Percentiles rank a stretch among this genome's conserved stretches.
phyloP scores from a whole-genome alignment of 129 eudicot genomes.

The Helichrysum umbraculigerum region DNA sequence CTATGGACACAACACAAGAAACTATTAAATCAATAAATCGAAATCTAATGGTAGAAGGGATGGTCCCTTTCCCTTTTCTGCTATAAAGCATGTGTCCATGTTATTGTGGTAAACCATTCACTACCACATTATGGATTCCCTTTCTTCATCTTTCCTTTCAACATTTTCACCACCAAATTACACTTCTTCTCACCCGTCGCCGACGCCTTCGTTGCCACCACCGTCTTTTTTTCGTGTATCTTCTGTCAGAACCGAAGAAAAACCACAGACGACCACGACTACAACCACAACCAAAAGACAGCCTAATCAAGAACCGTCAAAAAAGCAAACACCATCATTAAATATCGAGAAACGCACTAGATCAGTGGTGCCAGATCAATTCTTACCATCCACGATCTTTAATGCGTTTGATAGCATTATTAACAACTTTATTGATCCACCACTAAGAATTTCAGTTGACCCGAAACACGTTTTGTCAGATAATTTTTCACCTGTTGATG shows the following conservation, averaged over 20 bases:
- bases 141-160: conserved; percentile 45
- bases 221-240: conserved; percentile 14
- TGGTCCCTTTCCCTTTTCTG: conserved; percentile 8
- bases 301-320: conserved; percentile 10
- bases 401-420: conserved; percentile 40
- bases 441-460: conserved; percentile 32
- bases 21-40: not conserved
- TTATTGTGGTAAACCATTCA: conserved; percentile 23
- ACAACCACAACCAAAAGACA: conserved; percentile 23
- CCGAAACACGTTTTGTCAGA: conserved; percentile 35
- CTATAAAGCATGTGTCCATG: conserved; percentile 25
- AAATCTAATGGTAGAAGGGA: conserved; percentile 12
- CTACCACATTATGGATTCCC: conserved; percentile 33
- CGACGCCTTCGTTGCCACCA: not conserved
- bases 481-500: conserved; percentile 41
- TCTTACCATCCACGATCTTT: conserved; percentile 37
- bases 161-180: conserved; percentile 31
- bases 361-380: conserved; percentile 30
- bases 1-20: conserved; percentile 16
- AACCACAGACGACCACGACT: conserved; percentile 24
- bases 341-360: conserved; percentile 15
- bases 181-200: conserved; percentile 3
- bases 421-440: conserved; percentile 43
- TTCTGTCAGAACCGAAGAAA: conserved; percentile 37
- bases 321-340: conserved; percentile 14